Conservation (phyloP, 225 moss, liverwort and hornwort species). For the Asterella californica region DNA sequence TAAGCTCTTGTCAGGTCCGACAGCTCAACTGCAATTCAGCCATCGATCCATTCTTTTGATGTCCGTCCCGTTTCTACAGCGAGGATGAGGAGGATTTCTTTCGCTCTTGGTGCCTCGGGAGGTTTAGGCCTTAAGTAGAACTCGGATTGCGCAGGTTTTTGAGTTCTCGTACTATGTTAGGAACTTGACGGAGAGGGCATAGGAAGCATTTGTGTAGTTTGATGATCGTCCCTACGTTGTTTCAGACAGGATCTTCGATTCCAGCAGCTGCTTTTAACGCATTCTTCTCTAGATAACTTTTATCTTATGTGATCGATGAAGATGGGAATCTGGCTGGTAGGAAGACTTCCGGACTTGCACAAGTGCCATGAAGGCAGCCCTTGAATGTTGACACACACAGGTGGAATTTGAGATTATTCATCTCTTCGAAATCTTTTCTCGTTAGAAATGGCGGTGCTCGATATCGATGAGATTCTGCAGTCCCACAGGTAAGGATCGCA, state of each 20-base stretch:
- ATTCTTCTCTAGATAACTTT: too few species aligned
- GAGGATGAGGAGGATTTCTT: not conserved
- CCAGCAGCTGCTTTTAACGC: not conserved
- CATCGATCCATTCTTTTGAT: not conserved
- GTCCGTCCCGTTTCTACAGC: not conserved
- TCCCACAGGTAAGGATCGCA: not conserved
- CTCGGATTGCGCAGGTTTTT: not conserved
- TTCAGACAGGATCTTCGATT: not conserved
- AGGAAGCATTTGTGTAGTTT: not conserved
- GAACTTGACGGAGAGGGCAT: not conserved
- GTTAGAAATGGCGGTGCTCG: not conserved
- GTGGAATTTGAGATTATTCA: not conserved
- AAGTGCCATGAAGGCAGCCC: not conserved
- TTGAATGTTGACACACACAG: too few species aligned
- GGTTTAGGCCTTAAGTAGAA: not conserved
- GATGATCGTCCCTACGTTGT: not conserved
- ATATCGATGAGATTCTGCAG: constrained; percentile 12
- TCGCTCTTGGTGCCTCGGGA: not conserved
- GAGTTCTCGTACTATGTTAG: not conserved
- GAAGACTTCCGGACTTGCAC: not conserved
- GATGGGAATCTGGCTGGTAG: not conserved
- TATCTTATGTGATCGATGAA: not conserved
- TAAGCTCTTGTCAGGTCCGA: not conserved
- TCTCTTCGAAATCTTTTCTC: not conserved
- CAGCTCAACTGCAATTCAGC: not conserved